A percentile compares a stretch with the other conserved stretches of the same genome.
Conservation (phyloP, 2,329 filamentous ascomycete species). For the Alternaria incomplexa region DNA sequence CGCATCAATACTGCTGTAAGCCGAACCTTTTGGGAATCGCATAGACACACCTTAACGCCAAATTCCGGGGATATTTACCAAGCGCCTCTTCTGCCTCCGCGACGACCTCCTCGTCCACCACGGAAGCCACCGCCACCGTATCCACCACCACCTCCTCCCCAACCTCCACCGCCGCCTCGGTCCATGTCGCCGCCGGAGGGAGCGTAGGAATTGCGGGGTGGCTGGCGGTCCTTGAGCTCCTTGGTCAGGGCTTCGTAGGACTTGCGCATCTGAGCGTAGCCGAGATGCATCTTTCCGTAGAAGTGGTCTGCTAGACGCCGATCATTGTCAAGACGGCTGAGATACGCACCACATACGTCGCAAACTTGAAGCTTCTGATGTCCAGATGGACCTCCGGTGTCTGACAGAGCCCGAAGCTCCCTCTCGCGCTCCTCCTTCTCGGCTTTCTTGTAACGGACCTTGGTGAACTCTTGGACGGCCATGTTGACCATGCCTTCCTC, state of each 20-base stretch:
- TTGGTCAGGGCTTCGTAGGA: constrained; percentile 86
- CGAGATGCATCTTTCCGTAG: constrained; percentile 98
- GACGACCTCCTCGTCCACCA: constrained; percentile 20
- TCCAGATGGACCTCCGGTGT: constrained; percentile 89
- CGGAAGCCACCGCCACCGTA: constrained; percentile 37
- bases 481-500: constrained; percentile 80
- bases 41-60: constrained; percentile 48
- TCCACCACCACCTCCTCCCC: constrained; percentile 23
- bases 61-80: constrained; percentile 35
- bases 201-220: constrained; percentile 56
- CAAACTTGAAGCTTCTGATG: constrained; percentile 99
- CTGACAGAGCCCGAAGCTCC: constrained; percentile 86
- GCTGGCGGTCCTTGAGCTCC: constrained; percentile 77
- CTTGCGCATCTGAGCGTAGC: constrained; percentile 97
- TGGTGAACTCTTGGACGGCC: constrained; percentile 87
- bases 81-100: constrained; percentile 35
- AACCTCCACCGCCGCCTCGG: constrained; percentile 34
- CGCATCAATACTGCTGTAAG: constrained; percentile 41
- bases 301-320: constrained; percentile 94
- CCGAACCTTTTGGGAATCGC: constrained; percentile 37
- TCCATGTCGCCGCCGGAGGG: constrained; percentile 30
- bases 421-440: constrained; percentile 83
- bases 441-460: constrained; percentile 78
- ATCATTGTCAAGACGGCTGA: constrained; percentile 92
- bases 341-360: constrained; percentile 96